phyloP scores from a whole-genome alignment of 495 filamentous ascomycete species.

The Penicillium tannophilum region DNA sequence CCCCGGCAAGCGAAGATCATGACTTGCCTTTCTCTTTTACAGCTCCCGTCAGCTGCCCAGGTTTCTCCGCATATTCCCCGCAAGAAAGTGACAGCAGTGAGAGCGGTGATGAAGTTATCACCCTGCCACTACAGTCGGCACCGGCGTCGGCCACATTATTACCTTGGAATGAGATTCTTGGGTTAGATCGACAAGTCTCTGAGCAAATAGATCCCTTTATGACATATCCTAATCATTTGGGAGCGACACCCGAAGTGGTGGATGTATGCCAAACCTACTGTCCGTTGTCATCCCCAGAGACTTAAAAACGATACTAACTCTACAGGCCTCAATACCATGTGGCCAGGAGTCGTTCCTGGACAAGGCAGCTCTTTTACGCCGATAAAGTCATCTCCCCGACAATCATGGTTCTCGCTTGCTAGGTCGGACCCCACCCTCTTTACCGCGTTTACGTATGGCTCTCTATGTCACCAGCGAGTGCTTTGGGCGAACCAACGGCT shows the following conservation, averaged over 20 bases:
- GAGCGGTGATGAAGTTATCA: not conserved
- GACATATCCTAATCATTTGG: not conserved
- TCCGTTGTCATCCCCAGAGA: conserved; percentile 7
- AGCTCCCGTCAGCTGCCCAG: too few relatives aligned
- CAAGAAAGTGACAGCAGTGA: conserved; percentile 1
- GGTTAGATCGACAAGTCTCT: conserved; percentile 29
- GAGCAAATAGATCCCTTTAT: conserved; percentile 36
- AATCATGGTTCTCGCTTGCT: conserved; percentile 39
- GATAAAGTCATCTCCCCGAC: not conserved
- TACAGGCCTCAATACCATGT: conserved; percentile 33
- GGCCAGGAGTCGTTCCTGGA: conserved; percentile 39
- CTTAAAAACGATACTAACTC: not conserved
- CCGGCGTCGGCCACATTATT: not conserved
- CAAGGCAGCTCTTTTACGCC: not conserved
- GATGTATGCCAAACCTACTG: conserved; percentile 30
- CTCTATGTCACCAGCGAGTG: conserved; percentile 42
- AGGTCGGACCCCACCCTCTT: conserved; percentile 40
- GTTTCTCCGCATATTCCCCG: not conserved
- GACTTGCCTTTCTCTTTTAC: not conserved
- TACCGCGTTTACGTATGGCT: conserved; percentile 42
- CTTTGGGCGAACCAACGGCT: conserved; percentile 38
- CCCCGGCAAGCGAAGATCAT: not conserved
- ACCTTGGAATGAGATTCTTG: not conserved
- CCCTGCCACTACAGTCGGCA: not conserved
- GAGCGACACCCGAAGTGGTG: conserved; percentile 20